Evolutionary conservation across 169 alveolate species (phyloP), one percentile per base, ranked within the genome.

Genomic region (Cardiosporidium cionae): DNA sequence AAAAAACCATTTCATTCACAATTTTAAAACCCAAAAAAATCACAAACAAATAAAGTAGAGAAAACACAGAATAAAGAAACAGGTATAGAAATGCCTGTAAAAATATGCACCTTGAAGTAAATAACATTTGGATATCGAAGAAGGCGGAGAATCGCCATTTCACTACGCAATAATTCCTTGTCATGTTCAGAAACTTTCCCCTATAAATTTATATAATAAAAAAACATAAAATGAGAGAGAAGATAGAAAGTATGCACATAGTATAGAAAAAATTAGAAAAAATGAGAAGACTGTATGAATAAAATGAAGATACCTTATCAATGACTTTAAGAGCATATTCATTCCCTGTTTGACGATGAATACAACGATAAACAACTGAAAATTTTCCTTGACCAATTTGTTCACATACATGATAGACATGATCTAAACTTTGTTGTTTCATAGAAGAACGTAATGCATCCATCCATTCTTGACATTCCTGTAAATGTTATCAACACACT

Each of bases 121-220:
- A 92, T 91, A 34, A 92, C 96, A 74, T 92, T 87, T 25, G 90
- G 93, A 76, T 91, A 94, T 33, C 90, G 73, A 1, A 91, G 71
- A 32, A 91, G 83, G 23, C 93, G 75, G 52, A 91, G 78, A 28
- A 91, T 91, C 27, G 92, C 90, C 53, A 91, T 87, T 74, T 91
- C 96, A 67, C 94, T 86, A 22, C 96, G 53, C 9, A 91, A 72
- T 64, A 87, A 69, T 54, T 91, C 96, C 28, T 88, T 71, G 69
- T 91, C 96, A 67, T 89, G 89, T 34, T 72, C 72, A n/a, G 86
- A 74, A 58, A 89, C 85, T 53, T 81, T 72, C 31, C 72, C 69
- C 72, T 65, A 63, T 63, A 65, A 7, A 9, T 6, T 28, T 25
- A 3, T 3, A 6, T 33, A 65, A 29, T 3, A 7, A 29, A 4